Base-by-base conservation (phyloP, 768 basidiomycete species). In the Ramaria rubella region DNA sequence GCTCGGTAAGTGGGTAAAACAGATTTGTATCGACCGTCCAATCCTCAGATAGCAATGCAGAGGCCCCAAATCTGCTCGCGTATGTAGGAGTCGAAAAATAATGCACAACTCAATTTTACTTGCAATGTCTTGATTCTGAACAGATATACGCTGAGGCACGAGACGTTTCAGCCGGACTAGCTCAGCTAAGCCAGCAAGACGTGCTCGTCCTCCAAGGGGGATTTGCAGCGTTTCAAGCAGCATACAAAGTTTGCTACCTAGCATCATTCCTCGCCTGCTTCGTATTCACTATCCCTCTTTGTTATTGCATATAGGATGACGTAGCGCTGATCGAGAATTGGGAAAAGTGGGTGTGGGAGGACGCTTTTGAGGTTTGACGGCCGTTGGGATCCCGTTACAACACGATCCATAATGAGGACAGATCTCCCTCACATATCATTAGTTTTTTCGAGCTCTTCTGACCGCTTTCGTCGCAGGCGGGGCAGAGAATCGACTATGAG, bases 31-130 rank as follows among this genome's bases (percentile, higher is more conserved):
- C 30, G 6, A 36, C 17, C 31, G 24, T 36, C 33, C 42, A 45
- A 11, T 11, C 9, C 45, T 11, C 36, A 42, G 38, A 17, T 29
- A 15, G 42, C 53, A 24, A 17, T n/a, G 34, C 24, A 58, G 89
- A 43, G 90, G 90, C 17, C 90, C 90, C 0, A 83, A 82, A 63
- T 86, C 90, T 55, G 90, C 89, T 36, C 73, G 79, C 59, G 90
- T 90, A 68, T 33, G 76, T 26, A 42, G 26, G 29, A 11, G 31
- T 24, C 6, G 38, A 15, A 19, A 9, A 31, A 44, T 45, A 38
- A 48, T 36, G n/a, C 21, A 4, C 17, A 48, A 30, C 5, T n/a
- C 55, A 6, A n/a, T n/a, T n/a, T n/a, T 15, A 36, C 4, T 52
- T 30, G 12, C 24, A 24, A 19, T 19, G 52, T 24, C 24, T 23